These are phyloP conservation scores for Lasiosphaeria miniovina DNA, from an alignment of 495 filamentous ascomycete species.

Conservation along the genomic window DNA sequence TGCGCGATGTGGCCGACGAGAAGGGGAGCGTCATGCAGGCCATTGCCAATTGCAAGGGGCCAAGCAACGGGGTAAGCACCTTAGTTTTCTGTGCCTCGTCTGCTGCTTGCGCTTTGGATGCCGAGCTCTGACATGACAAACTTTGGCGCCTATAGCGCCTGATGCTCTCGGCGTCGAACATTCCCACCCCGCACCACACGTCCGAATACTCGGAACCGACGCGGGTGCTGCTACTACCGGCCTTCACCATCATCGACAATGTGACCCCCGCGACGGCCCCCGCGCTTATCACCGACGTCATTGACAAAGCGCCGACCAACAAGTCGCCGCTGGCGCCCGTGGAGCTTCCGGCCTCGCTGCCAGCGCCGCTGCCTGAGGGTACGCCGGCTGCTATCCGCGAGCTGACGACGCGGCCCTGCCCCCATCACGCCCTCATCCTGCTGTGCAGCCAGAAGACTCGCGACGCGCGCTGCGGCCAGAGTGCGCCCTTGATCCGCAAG, in stretches of 20 bases:
- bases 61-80: conserved; percentile 68
- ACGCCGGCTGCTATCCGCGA: conserved; percentile 30
- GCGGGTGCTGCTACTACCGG: conserved; percentile 79
- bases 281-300: conserved; percentile 65
- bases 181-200: conserved; percentile 65
- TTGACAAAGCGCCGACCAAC: conserved; percentile 73
- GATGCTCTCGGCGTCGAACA: conserved; percentile 93
- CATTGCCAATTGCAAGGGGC: conserved; percentile 58
- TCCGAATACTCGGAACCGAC: conserved; percentile 64
- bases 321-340: conserved; percentile 60
- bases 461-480: conserved; percentile 92
- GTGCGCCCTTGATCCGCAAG: conserved; percentile 76
- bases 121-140: neutral
- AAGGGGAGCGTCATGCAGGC: conserved; percentile 94
- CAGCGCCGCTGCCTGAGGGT: conserved; percentile 53
- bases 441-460: conserved; percentile 91
- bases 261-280: conserved; percentile 75
- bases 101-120: neutral
- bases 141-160: conserved; percentile 53
- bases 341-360: conserved; percentile 36
- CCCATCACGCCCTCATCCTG: conserved; percentile 82
- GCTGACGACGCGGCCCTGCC: conserved; percentile 66
- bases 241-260: conserved; percentile 81
- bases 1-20: conserved; percentile 84
- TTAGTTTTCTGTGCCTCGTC: too few species aligned